These are phyloP conservation scores for Rhododendron williamsianum DNA, from an alignment of 148 eudicot genomes.

Conservation along the genomic window DNA sequence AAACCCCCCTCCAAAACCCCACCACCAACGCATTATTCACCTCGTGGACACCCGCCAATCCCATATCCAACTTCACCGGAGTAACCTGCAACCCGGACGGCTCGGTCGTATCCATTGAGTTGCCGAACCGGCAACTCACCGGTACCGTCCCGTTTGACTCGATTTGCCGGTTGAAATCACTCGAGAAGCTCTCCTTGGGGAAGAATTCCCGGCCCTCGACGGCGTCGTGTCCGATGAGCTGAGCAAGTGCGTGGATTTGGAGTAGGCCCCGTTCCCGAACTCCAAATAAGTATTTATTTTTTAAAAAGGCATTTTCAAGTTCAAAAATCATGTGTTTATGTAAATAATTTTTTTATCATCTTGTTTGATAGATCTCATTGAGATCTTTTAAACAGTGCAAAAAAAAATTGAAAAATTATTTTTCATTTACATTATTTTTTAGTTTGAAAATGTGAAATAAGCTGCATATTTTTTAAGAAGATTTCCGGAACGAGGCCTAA, in stretches of 20 bases:
- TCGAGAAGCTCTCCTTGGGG: conserved; percentile 64
- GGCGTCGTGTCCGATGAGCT: conserved; percentile 32
- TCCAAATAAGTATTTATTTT: too few relatives aligned
- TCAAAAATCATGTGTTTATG: too few relatives aligned
- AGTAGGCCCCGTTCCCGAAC: too few relatives aligned
- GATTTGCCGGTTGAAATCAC: conserved; percentile 46
- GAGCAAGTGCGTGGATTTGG: conserved; percentile 32
- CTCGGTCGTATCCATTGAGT: conserved; percentile 43
- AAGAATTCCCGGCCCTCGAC: conserved; percentile 26
- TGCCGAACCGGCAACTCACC: conserved; percentile 42
- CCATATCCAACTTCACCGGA: conserved; percentile 35
- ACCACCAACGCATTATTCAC: conserved; percentile 26
- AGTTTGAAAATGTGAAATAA: too few relatives aligned
- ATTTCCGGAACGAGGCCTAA: too few relatives aligned
- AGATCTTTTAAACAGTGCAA: too few relatives aligned
- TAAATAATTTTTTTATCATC: too few relatives aligned
- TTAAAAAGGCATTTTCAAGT: too few relatives aligned
- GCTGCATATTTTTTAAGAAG: too few relatives aligned
- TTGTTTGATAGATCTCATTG: too few relatives aligned
- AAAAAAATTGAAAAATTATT: too few relatives aligned
- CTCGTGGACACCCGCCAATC: conserved; percentile 25
- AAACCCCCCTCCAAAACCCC: conserved; percentile 30
- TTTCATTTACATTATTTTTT: too few relatives aligned
- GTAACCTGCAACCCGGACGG: conserved; percentile 32
- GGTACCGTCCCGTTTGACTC: conserved; percentile 42